Percentiles rank a stretch among this genome's conserved stretches.
These are phyloP conservation scores for Scutellaria minor DNA, from an alignment of 257 asterid species.

Conservation along the genomic window DNA sequence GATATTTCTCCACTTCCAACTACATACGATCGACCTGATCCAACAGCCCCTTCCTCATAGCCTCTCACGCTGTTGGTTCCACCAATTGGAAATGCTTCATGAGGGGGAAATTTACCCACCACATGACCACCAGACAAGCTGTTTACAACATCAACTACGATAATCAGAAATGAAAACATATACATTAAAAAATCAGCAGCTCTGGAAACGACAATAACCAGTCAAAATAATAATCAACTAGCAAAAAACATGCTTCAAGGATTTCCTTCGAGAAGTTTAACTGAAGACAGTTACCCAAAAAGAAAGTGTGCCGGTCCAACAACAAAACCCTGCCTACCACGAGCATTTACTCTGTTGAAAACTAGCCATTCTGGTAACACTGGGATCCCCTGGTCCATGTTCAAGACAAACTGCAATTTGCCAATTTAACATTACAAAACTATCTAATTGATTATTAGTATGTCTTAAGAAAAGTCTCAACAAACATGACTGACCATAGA, in stretches of 20 bases:
- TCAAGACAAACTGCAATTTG: constrained; percentile 72
- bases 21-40: constrained; percentile 85
- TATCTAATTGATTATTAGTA: constrained; percentile 22
- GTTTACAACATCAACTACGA: constrained; percentile 28
- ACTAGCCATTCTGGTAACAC: constrained; percentile 78
- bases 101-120: constrained; percentile 93
- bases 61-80: constrained; percentile 98
- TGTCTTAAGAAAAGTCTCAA: constrained; percentile 16
- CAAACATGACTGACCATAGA: constrained; percentile 69
- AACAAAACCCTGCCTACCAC: constrained; percentile 80
- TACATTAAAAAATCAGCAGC: constrained; percentile 14
- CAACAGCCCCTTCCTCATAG: constrained; percentile 96
- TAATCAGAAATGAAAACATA: constrained; percentile 30
- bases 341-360: constrained; percentile 88
- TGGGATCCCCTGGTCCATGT: constrained; percentile 96
- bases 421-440: constrained; percentile 19
- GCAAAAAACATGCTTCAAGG: background rate
- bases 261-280: constrained; percentile 18
- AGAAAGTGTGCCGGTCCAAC: constrained; percentile 80
- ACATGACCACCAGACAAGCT: constrained; percentile 93
- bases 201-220: background rate
- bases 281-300: constrained; percentile 55
- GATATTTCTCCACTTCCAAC: constrained; percentile 94
- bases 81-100: constrained; percentile 97
- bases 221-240: background rate